Conservation (phyloP, 2,329 filamentous ascomycete species). For the Beauveria varroae region DNA sequence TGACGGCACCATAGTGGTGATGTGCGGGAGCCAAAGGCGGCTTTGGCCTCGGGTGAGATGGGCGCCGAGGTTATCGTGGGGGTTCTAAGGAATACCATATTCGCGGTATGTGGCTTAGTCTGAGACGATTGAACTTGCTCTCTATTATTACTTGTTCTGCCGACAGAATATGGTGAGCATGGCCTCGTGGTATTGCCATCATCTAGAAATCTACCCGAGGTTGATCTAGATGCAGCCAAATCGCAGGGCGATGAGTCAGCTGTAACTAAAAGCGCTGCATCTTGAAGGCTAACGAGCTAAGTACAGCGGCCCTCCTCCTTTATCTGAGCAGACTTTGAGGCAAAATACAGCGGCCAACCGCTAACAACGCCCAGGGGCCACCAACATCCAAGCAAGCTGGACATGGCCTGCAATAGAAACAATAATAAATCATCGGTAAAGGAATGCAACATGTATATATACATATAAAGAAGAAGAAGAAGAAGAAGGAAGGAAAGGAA, state of each 20-base stretch:
- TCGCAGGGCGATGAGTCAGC: background rate
- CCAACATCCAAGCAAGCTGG: too few species aligned
- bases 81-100: background rate
- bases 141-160: background rate
- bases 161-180: background rate
- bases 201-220: background rate
- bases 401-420: too few species aligned
- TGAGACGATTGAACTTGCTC: background rate
- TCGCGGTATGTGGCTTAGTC: background rate
- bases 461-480: too few species aligned
- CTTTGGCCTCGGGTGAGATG: background rate
- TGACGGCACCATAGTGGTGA: conserved; percentile 8
- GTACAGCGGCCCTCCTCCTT: background rate
- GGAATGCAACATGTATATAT: too few species aligned
- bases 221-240: background rate
- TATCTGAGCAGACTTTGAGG: background rate
- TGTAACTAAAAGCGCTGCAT: background rate
- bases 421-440: too few species aligned
- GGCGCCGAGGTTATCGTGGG: background rate
- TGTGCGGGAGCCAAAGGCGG: background rate
- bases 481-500: too few species aligned
- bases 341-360: background rate
- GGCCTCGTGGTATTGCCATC: background rate
- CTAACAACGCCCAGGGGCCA: background rate
- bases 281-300: background rate